A percentile compares a stretch with the other conserved stretches of the same genome.
phyloP scores from a whole-genome alignment of 73 alveolate genomes.

The Paramecium sexaurelia region DNA sequence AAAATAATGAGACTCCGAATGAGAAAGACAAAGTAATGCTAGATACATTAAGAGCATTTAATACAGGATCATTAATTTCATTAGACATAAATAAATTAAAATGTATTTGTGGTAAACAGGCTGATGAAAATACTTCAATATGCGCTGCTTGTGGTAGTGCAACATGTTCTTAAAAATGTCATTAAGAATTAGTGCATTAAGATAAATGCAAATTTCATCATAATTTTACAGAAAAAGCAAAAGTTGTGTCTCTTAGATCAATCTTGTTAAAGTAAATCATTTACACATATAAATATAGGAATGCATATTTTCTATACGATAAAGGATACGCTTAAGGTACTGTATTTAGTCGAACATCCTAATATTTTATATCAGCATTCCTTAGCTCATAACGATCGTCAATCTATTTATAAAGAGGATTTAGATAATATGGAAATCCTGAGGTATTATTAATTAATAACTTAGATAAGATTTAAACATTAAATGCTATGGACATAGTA shows the following conservation, averaged over 20 bases:
- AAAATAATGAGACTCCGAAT: background rate
- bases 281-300: background rate
- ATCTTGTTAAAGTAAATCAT: background rate
- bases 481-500: background rate
- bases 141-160: conserved; percentile 52
- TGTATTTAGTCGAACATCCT: conserved; percentile 17
- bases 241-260: background rate
- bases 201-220: background rate
- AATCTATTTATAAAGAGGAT: background rate
- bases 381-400: background rate
- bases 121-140: background rate
- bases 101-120: conserved; percentile 21
- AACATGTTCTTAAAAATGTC: background rate
- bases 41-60: background rate
- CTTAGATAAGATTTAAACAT: background rate
- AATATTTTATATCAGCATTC: background rate
- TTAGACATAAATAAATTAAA: background rate
- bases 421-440: background rate
- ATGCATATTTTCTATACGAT: background rate
- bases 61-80: background rate
- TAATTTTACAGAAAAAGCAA: background rate
- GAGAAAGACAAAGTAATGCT: background rate
- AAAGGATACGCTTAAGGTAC: background rate
- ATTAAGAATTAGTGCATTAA: background rate
- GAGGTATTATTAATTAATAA: background rate